Base-by-base conservation (phyloP, 441 rosid species). In the Oxalis stricta region DNA sequence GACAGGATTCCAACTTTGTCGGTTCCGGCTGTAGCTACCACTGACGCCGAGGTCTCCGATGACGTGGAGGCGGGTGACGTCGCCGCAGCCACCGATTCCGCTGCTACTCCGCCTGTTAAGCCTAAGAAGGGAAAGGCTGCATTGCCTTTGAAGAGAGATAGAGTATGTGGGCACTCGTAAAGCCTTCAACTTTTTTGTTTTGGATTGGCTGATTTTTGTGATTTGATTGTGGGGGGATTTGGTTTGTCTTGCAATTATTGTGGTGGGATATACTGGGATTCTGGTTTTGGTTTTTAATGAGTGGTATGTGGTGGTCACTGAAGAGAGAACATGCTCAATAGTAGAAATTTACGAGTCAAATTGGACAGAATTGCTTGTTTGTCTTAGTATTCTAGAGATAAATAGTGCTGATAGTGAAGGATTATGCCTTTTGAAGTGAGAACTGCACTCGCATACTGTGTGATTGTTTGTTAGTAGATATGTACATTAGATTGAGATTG, bases 41-140 rank as follows among this genome's bases (percentile, higher is more conserved):
- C 76, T 0, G 78, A 71, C 59, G 66, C 79, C 4, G 88, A 71
- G 35, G 56, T 70, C 41, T 77, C 59, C n/a, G 89, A 71, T 48
- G 70, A 48, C 10, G 64, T 29, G 26, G 82, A 55, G 44, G 72
- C 47, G 43, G 58, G 41, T 9, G 84, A 59, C 15, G 59, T 32
- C 31, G 72, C 46, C 15, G 66, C 47, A 3, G 67, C 52, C 42
- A 61, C 51, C 22, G 40, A 65, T 18, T 38, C 78, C 41, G 61
- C 79, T 33, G 46, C 68, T 10, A 69, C 61, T 31, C 42, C 68
- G 31, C 70, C 76, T 3, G 42, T 73, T 4, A 82, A 76, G 69
- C 87, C 85, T 18, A 86, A 79, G 79, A 91, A 68, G 56, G 96
- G 96, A 40, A 91, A 81, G 66, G 95, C 93, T 38, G 86, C 79